phyloP scores from a whole-genome alignment of 1,284 basidiomycete genomes.

The Ganoderma multipileum region DNA sequence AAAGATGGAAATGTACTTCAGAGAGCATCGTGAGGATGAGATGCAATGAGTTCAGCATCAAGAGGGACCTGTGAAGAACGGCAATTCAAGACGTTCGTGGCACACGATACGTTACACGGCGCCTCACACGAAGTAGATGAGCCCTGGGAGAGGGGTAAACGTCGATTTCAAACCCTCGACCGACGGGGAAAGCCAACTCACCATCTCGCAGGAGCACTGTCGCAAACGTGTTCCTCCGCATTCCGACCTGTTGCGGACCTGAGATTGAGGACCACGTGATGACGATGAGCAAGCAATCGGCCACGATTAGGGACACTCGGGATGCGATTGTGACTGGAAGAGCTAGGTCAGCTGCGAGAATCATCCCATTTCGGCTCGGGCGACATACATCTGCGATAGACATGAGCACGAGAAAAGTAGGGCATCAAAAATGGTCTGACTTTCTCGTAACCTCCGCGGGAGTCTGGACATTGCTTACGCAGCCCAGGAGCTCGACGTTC shows the following conservation, averaged over 20 bases:
- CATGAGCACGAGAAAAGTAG: not conserved
- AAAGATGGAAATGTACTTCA: not conserved
- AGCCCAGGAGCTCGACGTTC: not conserved
- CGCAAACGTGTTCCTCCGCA: not conserved
- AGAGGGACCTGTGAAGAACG: not conserved
- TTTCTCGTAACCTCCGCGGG: not conserved
- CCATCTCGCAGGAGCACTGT: slow-evolving; percentile 5
- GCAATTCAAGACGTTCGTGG: not conserved
- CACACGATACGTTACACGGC: not conserved
- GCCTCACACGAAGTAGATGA: not conserved
- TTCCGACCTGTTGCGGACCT: not conserved
- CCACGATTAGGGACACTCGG: slow-evolving; percentile 8
- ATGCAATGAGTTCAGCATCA: not conserved
- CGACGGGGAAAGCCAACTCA: not conserved
- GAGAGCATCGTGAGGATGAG: not conserved
- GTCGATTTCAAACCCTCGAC: not conserved
- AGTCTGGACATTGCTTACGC: not conserved
- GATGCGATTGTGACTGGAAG: slow-evolving; percentile 5
- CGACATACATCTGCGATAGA: not conserved
- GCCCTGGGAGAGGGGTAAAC: not conserved
- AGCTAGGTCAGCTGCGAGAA: not conserved
- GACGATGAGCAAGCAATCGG: not conserved
- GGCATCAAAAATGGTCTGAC: not conserved
- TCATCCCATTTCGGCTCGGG: not conserved
- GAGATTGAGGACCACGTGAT: slow-evolving; percentile 3